These are phyloP conservation scores for Colletotrichum siamense DNA, from an alignment of 2,329 filamentous ascomycete species.

Conservation along the genomic window DNA sequence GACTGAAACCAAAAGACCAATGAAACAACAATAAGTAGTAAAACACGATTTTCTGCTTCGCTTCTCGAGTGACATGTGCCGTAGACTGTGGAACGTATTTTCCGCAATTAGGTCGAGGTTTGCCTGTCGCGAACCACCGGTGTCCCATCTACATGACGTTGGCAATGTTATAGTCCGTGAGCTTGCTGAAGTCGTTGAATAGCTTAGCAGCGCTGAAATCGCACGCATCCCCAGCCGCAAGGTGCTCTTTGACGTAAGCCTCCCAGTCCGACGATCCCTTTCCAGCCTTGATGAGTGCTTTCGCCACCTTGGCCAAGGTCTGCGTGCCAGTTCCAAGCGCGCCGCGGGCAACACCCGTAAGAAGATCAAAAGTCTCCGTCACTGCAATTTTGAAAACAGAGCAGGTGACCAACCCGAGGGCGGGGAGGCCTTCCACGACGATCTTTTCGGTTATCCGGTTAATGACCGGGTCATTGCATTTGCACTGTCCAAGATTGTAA, in stretches of 20 bases:
- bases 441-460: neutral
- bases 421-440: neutral
- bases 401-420: neutral
- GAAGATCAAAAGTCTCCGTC: neutral
- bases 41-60: neutral
- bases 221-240: neutral
- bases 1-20: neutral
- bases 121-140: neutral
- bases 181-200: neutral
- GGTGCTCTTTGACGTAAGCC: neutral
- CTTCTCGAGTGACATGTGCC: neutral
- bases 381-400: neutral
- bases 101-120: neutral
- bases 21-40: neutral
- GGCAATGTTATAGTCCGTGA: neutral
- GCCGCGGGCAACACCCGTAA: neutral
- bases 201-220: neutral
- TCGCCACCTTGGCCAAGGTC: neutral
- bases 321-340: neutral
- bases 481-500: neutral
- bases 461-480: neutral
- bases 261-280: neutral
- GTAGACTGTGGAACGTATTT: neutral
- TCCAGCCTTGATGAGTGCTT: neutral
- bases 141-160: neutral